These are phyloP conservation scores for Mrakiaceae sp. DNA, from an alignment of 1,284 basidiomycete genomes.

Conservation along the genomic window DNA sequence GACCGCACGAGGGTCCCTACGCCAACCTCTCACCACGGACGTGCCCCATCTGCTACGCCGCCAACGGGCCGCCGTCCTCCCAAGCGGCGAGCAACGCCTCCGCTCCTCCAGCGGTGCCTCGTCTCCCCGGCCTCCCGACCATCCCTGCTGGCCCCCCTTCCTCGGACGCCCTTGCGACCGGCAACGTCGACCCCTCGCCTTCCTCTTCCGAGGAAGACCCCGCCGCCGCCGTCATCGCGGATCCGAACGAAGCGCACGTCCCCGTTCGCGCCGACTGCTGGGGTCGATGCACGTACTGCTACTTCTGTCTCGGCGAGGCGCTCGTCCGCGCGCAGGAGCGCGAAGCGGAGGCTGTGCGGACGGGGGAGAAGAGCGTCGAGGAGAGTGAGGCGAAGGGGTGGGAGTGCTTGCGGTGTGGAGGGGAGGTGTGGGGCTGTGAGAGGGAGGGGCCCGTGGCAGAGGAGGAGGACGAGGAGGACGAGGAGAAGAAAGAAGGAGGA, in stretches of 20 bases:
- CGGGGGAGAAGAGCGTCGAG: slow-evolving; percentile 39
- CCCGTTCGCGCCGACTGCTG: slow-evolving; percentile 32
- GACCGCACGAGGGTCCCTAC: too few species aligned
- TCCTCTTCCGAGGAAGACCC: background rate
- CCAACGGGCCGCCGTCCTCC: too few species aligned
- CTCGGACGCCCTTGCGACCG: too few species aligned
- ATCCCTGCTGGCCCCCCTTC: too few species aligned
- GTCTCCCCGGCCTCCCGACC: too few species aligned
- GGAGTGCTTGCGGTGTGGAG: slow-evolving; percentile 67
- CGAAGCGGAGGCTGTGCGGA: slow-evolving; percentile 4
- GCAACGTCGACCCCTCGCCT: too few species aligned
- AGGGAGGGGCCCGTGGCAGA: background rate
- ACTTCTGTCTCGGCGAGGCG: slow-evolving; percentile 70
- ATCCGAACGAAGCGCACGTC: slow-evolving; percentile 23
- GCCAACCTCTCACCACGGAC: too few species aligned
- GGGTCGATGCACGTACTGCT: slow-evolving; percentile 72
- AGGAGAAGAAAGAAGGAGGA: background rate
- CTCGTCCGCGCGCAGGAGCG: slow-evolving; percentile 46
- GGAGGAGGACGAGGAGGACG: background rate
- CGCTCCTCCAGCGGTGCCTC: too few species aligned
- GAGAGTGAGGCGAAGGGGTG: slow-evolving; percentile 48
- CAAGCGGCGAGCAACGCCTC: too few species aligned
- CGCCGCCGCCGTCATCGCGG: background rate
- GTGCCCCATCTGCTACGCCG: too few species aligned
- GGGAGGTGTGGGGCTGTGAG: slow-evolving; percentile 20